Evolutionary conservation across 2,329 filamentous ascomycete genomes (phyloP), one percentile per base, ranked within the genome.

Genomic region (Talaromyces sp.): DNA sequence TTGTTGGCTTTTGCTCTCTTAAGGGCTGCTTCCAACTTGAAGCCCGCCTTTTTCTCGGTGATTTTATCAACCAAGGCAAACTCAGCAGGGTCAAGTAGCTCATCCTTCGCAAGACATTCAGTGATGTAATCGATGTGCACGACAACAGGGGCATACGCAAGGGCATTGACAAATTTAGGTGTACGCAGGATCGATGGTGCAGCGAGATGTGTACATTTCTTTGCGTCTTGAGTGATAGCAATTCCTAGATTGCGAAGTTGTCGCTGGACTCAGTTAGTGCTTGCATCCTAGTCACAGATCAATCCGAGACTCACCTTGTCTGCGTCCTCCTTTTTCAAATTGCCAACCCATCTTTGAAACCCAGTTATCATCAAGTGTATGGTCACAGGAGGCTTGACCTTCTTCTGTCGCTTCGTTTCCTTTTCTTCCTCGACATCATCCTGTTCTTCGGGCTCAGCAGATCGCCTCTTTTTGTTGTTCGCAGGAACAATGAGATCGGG

Each of bases 171-270:
- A 69, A 99, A 99, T 69, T 99, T 99, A 70, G 90, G 86, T 0
- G 94, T 99, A 37, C 94, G 88, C 35, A 97, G 84, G 61, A 97
- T 85, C 41, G 85, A 83, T 0, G 93, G 94, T 3, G 93, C 93
- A 35, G 91, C 91, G 10, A 99, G 83, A 70, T 96, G 89, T 66
- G 93, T 89, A 70, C 90, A 94, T 45, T 84, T 81, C 50, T 84
- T 82, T 25, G 85, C 85, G 67, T 96, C 89, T 65, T 87, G 81
- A 4, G 90, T 88, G 21, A 96, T 84, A 64, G 86, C 81, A 57
- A 99, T 89, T 7, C 94, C 94, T 36, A 97, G 77, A 46, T 88
- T 84, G 60, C 92, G 88, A 57, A 99, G 80, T 75, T 88, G 88
- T 76, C 82, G 86, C 90, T 95, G 66, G 58, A 33, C 19, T 37